Base-by-base conservation (phyloP, 2,329 filamentous ascomycete species). In the Fulvia fulva region DNA sequence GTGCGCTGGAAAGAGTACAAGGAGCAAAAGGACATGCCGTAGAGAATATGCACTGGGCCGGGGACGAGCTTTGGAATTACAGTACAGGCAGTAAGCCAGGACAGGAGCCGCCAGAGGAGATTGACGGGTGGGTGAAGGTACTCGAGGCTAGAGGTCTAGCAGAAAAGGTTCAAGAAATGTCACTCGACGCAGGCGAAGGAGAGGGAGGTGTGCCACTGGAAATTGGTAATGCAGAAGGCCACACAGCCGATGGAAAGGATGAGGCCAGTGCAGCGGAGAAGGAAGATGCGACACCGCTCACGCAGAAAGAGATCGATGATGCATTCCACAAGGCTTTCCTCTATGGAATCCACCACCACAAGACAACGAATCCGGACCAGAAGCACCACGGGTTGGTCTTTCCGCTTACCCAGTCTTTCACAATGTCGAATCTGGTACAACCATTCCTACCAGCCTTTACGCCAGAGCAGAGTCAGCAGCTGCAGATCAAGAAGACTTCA, bases 21-120 rank as follows among this genome's bases (percentile, higher is more conserved):
- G 85, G 86, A 0, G 76, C 78, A 14, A 87, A 84, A 67, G 86
- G 86, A 0, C 82, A 84, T 73, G 86, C 86, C 1, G 84, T 88
- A 9, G 79, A 83, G 62, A 85, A 82, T 3, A 74, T 88, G 51
- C 86, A 88, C 67, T 88, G 86, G 86, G 78, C 80, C 60, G 85
- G 86, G 1, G 86, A 89, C 73, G 86, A 89, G 73, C 68, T 87
- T n/a, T 88, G 85, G 84, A 76, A 77, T 4, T 87, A 83, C 82
- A 85, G 80, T 65, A 76, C 79, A 30, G 76, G 75, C 26, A 82
- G 79, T 5, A 80, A 77, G 58, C 77, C 80, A 19, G 85, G 83
- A 9, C 73, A 74, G 41, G 72, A 78, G 16, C 75, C 81, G 12
- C 85, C 85, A 0, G 78, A 80, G 26, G 73, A 77, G 12, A 67